Evolutionary conservation across 2,329 filamentous ascomycete species (phyloP).

Genomic region (Gyromitra esculenta): DNA sequence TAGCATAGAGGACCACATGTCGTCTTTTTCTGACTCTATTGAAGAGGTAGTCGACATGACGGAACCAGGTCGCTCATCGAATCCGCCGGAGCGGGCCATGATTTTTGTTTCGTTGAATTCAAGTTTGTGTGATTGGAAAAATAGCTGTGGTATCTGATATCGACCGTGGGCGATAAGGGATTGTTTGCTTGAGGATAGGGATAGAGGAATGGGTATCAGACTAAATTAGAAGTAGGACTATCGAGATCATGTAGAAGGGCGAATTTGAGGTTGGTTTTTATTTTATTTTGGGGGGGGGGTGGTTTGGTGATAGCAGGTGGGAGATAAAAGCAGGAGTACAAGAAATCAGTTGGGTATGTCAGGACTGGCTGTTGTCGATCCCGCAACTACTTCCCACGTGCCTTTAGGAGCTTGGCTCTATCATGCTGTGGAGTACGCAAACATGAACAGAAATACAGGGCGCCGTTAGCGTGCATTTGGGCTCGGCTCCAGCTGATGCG

Average conservation of each 20-base stretch:
- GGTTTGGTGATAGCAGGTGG: background rate
- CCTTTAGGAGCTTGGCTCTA: background rate
- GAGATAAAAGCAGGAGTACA: background rate
- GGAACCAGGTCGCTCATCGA: constrained; percentile 51
- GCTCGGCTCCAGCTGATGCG: constrained; percentile 5
- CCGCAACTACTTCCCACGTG: background rate
- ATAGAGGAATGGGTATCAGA: background rate
- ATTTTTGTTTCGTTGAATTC: background rate
- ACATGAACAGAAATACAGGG: background rate
- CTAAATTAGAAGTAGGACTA: too few species aligned
- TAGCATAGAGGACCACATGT: constrained; percentile 94
- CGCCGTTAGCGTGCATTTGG: constrained; percentile 10
- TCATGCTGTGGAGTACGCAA: constrained; percentile 24
- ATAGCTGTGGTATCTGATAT: background rate
- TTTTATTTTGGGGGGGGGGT: too few species aligned
- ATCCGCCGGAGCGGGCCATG: constrained; percentile 49
- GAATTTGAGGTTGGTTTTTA: too few species aligned
- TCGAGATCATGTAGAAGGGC: too few species aligned
- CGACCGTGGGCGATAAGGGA: background rate
- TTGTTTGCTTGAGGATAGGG: background rate
- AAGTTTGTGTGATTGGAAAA: background rate
- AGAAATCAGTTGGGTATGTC: background rate
- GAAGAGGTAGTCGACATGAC: constrained; percentile 51
- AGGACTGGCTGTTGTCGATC: constrained; percentile 23
- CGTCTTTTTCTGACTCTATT: constrained; percentile 72